These are phyloP conservation scores for Arabidopsis lyrata DNA, from an alignment of 441 rosid species.

Conservation along the genomic window DNA sequence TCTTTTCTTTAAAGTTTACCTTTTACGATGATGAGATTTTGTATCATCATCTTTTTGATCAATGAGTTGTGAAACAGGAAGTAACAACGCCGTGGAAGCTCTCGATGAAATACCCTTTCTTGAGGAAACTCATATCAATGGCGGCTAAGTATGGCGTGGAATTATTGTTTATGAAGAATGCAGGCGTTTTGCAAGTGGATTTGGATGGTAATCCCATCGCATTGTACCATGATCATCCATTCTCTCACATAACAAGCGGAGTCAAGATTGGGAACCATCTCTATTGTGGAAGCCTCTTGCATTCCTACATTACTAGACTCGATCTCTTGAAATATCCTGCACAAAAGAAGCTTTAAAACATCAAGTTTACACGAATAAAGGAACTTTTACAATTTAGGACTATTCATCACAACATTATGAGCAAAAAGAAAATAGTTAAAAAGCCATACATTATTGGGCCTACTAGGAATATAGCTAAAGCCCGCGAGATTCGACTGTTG, in stretches of 20 bases:
- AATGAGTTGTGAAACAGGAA: conserved; percentile 47
- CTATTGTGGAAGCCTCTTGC: conserved; percentile 52
- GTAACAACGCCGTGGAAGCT: conserved; percentile 42
- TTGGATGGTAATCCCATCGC: conserved; percentile 67
- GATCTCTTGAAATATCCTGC: conserved; percentile 57
- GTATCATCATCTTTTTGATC: background rate
- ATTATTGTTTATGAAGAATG: conserved; percentile 16
- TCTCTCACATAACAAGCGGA: conserved; percentile 47
- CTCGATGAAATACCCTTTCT: conserved; percentile 45
- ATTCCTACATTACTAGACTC: conserved; percentile 54
- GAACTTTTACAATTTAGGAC: background rate
- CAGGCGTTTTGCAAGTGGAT: conserved; percentile 67
- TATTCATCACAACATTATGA: no score
- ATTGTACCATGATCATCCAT: conserved; percentile 56
- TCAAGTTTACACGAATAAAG: background rate
- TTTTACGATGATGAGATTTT: background rate
- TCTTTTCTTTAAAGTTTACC: background rate
- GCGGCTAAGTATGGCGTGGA: conserved; percentile 39
- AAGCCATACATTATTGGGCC: background rate
- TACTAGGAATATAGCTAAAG: background rate
- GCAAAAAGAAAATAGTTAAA: no score
- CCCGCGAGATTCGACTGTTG: background rate
- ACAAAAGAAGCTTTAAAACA: conserved; percentile 25
- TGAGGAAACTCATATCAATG: conserved; percentile 54
- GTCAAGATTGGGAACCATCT: conserved; percentile 63